Base-by-base conservation (phyloP, 176 grass and related monocot genomes). In the Zizania latifolia region DNA sequence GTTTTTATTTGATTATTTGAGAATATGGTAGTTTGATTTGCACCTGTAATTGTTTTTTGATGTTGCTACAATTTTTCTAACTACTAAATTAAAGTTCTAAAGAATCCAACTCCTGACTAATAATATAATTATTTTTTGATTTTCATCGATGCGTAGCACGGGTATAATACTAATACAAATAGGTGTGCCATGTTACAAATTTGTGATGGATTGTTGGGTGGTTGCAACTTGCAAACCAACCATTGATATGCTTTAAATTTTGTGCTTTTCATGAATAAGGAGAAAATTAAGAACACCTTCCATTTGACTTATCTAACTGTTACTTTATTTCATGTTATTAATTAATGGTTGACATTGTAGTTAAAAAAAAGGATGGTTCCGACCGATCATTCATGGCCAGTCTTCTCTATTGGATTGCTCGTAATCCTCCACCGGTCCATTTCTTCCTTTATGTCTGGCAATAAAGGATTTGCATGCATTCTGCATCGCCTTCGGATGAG, bases 381-480 rank as follows among this genome's bases (percentile, higher is more conserved):
- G 89, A 94, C 28, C 78, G 72, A 14, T 92, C 62, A 54, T 93
- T 94, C 55, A 90, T 94, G 86, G 79, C 86, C 37, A 84, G 92
- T 83, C 78, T 99, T 65, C 65, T 94, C 30, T 86, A 81, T 57
- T 99, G 91, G 91, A 85, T 89, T 72, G 46, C 89, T 77, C 79
- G 94, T 58, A 99, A 99, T 34, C 95, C 95, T 28, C 95, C 95
- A 43, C 95, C 95, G 6, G 86, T 28, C 39, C 91, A 99, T 85
- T 90, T 99, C 72, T 94, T 99, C 76, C 74, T 99, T 99, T 39
- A 94, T 99, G 74, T 92, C 91, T 36, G 89, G 89, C 43, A 84
- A 99, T 51, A 90, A 15, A 31, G 91, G 94, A 51, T 92, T 99
- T 17, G 57, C 95, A 23, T 94, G 80, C 68, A 88, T 94, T 35